A percentile compares a stretch with the other conserved stretches of the same genome.
These are phyloP conservation scores for Pythium volutum DNA, from an alignment of 352 stramenopile genomes.

Conservation along the genomic window DNA sequence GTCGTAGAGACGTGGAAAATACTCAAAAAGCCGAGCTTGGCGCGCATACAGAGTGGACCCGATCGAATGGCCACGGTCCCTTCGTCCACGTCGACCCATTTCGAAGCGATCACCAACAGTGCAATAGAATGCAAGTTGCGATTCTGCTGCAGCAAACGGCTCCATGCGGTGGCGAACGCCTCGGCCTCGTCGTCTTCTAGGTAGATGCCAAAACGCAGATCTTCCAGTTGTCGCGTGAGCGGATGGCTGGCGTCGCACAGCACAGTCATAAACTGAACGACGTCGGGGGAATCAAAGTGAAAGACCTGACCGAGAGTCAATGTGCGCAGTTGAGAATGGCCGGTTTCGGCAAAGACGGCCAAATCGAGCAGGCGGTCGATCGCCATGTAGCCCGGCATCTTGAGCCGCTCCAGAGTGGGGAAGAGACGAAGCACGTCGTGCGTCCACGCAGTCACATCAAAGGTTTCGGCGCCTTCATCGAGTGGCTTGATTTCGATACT, in stretches of 20 bases:
- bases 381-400: background rate
- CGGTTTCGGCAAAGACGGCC: background rate
- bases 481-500: background rate
- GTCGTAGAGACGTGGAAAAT: too few species aligned
- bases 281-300: background rate
- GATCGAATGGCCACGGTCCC: background rate
- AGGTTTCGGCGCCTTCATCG: background rate
- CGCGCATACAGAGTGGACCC: background rate
- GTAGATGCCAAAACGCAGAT: background rate
- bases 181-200: background rate
- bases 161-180: background rate
- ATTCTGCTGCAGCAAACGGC: background rate
- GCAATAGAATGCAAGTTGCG: background rate
- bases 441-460: background rate
- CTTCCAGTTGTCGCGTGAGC: background rate
- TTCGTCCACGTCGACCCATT: background rate
- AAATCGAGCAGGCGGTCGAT: background rate
- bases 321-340: background rate
- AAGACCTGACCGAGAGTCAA: background rate
- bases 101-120: background rate
- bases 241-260: background rate
- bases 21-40: constrained; percentile 1
- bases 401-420: background rate
- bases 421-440: background rate
- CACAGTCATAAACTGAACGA: background rate